phyloP scores from a whole-genome alignment of 2,329 filamentous ascomycete species.

The Apiospora sp. region DNA sequence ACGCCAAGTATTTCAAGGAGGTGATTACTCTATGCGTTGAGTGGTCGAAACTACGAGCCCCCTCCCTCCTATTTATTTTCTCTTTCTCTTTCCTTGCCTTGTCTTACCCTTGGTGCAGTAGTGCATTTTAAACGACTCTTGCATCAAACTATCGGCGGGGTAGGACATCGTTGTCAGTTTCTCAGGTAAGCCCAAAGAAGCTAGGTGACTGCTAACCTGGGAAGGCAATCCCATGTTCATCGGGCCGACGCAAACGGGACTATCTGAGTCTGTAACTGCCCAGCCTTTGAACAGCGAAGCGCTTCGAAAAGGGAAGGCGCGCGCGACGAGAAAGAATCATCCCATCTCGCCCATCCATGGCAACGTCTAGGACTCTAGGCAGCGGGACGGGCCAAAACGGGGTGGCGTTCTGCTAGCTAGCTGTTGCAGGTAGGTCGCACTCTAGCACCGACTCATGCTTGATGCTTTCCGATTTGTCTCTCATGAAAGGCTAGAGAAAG shows the following conservation, averaged over 20 bases:
- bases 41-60: not conserved
- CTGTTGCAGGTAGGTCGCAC: not conserved
- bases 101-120: not conserved
- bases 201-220: not conserved
- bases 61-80: not conserved
- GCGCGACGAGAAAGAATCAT: not conserved
- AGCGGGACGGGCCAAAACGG: conserved; percentile 1
- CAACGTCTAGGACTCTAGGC: not conserved
- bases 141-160: conserved; percentile 18
- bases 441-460: not conserved
- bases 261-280: not conserved
- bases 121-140: not conserved
- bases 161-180: not conserved
- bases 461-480: not conserved
- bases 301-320: not conserved
- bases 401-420: not conserved
- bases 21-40: not conserved
- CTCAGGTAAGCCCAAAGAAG: not conserved
- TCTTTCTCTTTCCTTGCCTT: too few relatives aligned
- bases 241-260: conserved; percentile 15
- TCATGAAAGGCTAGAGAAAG: too few relatives aligned
- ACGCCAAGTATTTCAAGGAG: conserved; percentile 8
- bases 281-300: not conserved
- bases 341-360: not conserved
- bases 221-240: not conserved